Conservation (phyloP, 164 flowering plant genomes). For the Brasenia schreberi region DNA sequence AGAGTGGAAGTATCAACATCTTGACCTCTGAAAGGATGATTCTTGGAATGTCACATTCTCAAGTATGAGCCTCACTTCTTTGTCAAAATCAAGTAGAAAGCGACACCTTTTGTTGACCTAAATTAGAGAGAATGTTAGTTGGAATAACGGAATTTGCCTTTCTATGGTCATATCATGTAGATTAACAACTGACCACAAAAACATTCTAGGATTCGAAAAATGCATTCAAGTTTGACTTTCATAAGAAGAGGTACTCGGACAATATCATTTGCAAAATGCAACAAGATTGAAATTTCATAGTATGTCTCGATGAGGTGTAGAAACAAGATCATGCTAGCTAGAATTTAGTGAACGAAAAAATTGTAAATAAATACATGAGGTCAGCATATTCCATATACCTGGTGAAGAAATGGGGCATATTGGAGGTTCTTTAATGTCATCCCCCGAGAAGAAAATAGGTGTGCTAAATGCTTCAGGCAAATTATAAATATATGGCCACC, state of each 20-base stretch:
- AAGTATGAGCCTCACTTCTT: constrained; percentile 34
- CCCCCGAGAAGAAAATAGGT: constrained; percentile 87
- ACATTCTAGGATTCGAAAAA: neutral
- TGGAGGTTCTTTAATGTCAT: constrained; percentile 89
- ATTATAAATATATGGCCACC: constrained; percentile 99
- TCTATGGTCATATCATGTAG: neutral
- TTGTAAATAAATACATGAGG: neutral
- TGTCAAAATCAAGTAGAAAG: constrained; percentile 86
- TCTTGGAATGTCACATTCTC: constrained; percentile 24
- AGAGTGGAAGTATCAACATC: constrained; percentile 73
- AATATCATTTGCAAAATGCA: neutral
- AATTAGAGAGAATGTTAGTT: neutral
- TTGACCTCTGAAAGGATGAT: constrained; percentile 79
- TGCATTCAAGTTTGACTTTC: too few relatives aligned
- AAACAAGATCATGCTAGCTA: too few relatives aligned
- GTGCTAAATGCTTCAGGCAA: constrained; percentile 81
- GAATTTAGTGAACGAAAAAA: too few relatives aligned
- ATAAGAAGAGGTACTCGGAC: too few relatives aligned
- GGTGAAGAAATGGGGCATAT: constrained; percentile 85
- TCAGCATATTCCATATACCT: constrained; percentile 30
- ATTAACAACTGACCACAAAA: neutral
- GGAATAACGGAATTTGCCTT: neutral
- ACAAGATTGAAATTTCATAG: neutral
- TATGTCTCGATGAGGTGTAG: too few relatives aligned
- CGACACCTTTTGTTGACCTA: constrained; percentile 92